These are phyloP conservation scores for Metarhizium robertsii DNA, from an alignment of 2,329 filamentous ascomycete genomes.

Conservation along the genomic window DNA sequence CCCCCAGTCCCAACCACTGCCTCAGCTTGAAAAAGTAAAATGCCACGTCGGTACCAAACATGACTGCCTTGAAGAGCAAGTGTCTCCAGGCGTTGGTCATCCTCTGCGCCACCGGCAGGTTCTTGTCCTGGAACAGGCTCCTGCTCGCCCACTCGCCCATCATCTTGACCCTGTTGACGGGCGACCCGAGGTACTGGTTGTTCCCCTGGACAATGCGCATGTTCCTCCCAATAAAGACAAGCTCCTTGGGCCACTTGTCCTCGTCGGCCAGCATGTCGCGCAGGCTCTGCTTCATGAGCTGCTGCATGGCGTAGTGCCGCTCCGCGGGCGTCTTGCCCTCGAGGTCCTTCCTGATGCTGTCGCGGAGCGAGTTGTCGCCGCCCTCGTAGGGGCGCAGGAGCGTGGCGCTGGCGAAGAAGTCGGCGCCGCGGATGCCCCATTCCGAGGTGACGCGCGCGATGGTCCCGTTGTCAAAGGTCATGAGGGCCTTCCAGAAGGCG, in stretches of 20 bases:
- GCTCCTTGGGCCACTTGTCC: constrained; percentile 79
- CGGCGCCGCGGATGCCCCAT: constrained; percentile 85
- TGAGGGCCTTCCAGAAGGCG: constrained; percentile 84
- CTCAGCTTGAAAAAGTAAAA: constrained; percentile 75
- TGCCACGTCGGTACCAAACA: constrained; percentile 67
- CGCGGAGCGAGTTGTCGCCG: constrained; percentile 58
- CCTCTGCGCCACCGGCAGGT: constrained; percentile 53
- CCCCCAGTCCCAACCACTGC: constrained; percentile 66
- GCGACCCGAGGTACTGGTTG: constrained; percentile 82
- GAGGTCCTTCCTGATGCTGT: constrained; percentile 56
- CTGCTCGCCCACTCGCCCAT: constrained; percentile 84
- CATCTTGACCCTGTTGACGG: constrained; percentile 88
- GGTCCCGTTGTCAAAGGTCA: constrained; percentile 85
- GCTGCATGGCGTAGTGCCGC: constrained; percentile 83
- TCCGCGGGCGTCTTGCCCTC: constrained; percentile 52
- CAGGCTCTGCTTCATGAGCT: constrained; percentile 62
- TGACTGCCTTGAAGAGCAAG: constrained; percentile 68
- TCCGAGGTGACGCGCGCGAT: constrained; percentile 60
- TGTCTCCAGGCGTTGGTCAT: constrained; percentile 66
- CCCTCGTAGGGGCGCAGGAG: constrained; percentile 86
- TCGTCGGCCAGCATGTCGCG: constrained; percentile 71
- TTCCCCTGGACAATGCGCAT: constrained; percentile 89
- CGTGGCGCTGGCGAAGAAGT: constrained; percentile 86
- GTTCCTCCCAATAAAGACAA: constrained; percentile 87
- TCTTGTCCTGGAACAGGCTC: constrained; percentile 66